Percentiles rank a stretch among this genome's conserved stretches.
Conservation (phyloP, 2,329 filamentous ascomycete genomes). For the Aaosphaeria arxii region DNA sequence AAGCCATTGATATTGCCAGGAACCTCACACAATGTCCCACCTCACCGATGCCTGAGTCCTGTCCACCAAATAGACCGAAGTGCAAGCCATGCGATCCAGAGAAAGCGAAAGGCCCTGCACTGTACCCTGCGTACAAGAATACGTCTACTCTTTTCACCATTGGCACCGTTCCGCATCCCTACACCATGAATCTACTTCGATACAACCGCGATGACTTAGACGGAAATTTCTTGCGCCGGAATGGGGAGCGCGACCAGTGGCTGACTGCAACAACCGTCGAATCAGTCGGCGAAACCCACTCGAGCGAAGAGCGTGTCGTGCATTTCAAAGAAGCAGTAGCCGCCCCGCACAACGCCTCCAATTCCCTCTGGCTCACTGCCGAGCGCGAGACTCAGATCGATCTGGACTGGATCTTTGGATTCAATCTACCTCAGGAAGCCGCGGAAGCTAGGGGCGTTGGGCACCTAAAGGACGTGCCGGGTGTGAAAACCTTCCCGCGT, state of each 20-base stretch:
- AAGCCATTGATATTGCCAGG: conserved; percentile 69
- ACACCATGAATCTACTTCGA: conserved; percentile 71
- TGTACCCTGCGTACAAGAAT: conserved; percentile 68
- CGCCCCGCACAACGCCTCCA: conserved; percentile 55
- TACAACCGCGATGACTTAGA: conserved; percentile 50
- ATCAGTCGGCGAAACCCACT: conserved; percentile 62
- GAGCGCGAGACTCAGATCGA: conserved; percentile 62
- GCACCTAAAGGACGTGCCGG: conserved; percentile 41
- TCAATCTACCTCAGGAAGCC: conserved; percentile 64
- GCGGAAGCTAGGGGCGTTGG: conserved; percentile 25
- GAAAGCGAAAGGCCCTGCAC: conserved; percentile 64
- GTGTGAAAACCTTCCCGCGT: conserved; percentile 43
- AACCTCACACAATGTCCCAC: conserved; percentile 73
- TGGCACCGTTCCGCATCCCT: conserved; percentile 86
- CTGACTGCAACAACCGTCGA: conserved; percentile 68
- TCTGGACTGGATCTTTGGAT: conserved; percentile 87
- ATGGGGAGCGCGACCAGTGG: conserved; percentile 76
- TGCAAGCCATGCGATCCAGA: conserved; percentile 70
- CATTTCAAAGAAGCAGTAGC: conserved; percentile 81
- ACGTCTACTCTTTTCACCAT: conserved; percentile 73
- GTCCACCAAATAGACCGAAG: conserved; percentile 74
- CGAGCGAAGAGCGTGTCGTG: conserved; percentile 64
- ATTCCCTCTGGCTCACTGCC: conserved; percentile 80
- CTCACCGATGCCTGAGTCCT: conserved; percentile 70
- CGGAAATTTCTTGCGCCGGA: conserved; percentile 47